A percentile compares a stretch with the other conserved stretches of the same genome.
Conservation (phyloP, 306 rosid genomes). For the Geum urbanum region DNA sequence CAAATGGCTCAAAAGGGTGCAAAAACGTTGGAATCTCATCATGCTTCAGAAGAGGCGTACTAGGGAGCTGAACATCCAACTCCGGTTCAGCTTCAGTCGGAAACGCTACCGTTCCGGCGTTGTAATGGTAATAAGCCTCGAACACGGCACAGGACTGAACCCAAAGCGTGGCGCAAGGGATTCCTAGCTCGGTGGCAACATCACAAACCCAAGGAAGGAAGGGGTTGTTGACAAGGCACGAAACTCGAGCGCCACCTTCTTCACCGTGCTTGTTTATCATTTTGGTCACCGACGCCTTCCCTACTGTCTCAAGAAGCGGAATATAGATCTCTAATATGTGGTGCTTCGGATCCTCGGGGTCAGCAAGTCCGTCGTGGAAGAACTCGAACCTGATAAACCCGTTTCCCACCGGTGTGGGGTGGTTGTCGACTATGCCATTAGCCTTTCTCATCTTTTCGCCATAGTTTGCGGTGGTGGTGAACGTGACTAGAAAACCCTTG, state of each 20-base stretch:
- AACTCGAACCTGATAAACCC: conserved; percentile 52
- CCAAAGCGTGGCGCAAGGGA: conserved; percentile 59
- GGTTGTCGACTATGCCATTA: conserved; percentile 10
- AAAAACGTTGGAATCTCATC: conserved; percentile 39
- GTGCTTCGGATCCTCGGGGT: background rate
- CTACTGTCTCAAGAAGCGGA: conserved; percentile 30
- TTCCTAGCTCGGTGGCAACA: conserved; percentile 28
- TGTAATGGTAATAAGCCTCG: conserved; percentile 27
- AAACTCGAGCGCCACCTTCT: conserved; percentile 18
- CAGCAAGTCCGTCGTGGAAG: conserved; percentile 36
- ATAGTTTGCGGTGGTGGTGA: conserved; percentile 30
- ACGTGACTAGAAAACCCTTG: conserved; percentile 44
- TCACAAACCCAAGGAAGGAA: conserved; percentile 53
- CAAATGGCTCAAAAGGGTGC: background rate
- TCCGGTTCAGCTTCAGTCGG: conserved; percentile 26
- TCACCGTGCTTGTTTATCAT: conserved; percentile 18
- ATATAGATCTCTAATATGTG: conserved; percentile 10
- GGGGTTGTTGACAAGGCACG: conserved; percentile 46
- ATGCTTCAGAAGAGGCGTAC: conserved; percentile 25
- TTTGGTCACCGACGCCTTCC: conserved; percentile 20
- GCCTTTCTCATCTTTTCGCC: conserved; percentile 34
- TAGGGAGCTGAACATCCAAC: conserved; percentile 23
- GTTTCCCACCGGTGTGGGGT: conserved; percentile 15
- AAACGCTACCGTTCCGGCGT: conserved; percentile 14
- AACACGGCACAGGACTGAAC: conserved; percentile 54